Evolutionary conservation across 331 rosid genomes (phyloP).

Genomic region (Acacia concinna): DNA sequence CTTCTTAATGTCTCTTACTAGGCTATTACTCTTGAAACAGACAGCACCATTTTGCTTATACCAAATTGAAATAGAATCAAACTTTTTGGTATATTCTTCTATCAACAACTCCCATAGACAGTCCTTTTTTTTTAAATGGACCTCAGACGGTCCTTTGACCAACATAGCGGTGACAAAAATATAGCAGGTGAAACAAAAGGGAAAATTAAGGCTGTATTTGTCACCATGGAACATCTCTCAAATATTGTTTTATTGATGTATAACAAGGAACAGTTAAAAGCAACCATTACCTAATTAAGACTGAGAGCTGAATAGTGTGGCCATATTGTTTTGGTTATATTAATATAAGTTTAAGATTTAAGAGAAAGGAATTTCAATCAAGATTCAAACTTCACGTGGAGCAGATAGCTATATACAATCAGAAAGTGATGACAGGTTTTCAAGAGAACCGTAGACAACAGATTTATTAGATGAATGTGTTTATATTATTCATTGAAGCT

Average conservation of each 20-base stretch:
- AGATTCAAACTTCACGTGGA: neutral
- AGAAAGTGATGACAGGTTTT: neutral
- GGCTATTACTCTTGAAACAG: neutral
- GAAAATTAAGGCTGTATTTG: neutral
- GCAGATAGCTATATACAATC: neutral
- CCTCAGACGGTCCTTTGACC: neutral
- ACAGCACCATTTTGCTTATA: conserved; percentile 5
- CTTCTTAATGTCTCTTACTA: neutral
- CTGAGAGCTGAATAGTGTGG: neutral
- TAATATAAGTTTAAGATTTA: neutral
- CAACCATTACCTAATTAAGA: neutral
- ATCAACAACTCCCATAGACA: neutral
- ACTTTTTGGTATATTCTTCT: neutral
- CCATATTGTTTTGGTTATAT: neutral
- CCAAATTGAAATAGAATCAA: conserved; percentile 17
- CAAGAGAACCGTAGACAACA: neutral
- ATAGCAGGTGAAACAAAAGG: neutral
- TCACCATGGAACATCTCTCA: neutral
- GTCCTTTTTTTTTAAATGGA: no score
- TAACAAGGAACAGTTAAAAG: neutral
- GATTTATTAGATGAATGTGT: neutral
- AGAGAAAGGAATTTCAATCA: neutral
- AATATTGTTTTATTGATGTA: neutral
- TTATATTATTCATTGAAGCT: neutral
- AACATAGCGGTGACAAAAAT: conserved; percentile 13